Conservation (phyloP, 2,329 filamentous ascomycete genomes). For the Claviceps africana region DNA sequence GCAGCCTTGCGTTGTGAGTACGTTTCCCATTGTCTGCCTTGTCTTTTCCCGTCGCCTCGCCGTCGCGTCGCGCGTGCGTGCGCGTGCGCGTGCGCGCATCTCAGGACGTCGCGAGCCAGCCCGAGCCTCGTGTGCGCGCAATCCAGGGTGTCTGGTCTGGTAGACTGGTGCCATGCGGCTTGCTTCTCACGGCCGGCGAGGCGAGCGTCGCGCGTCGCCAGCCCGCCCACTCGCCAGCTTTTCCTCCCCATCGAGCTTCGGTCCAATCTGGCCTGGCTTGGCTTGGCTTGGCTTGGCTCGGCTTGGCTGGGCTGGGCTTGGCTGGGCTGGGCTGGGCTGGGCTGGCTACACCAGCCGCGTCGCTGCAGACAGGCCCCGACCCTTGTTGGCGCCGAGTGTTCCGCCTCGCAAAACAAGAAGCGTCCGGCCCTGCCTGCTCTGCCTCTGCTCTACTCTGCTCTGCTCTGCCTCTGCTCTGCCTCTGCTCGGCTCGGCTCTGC, state of each 20-base stretch:
- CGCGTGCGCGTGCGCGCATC: too few relatives aligned
- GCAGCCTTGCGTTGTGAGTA: conserved; percentile 23
- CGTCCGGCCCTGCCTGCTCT: neutral
- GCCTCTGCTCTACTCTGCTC: neutral
- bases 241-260: too few relatives aligned
- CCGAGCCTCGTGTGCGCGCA: too few relatives aligned
- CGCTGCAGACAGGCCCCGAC: conserved; percentile 9
- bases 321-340: conserved; percentile 2
- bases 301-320: conserved; percentile 1
- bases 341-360: conserved; percentile 11
- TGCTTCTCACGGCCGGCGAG: conserved; percentile 6
- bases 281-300: conserved; percentile 5
- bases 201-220: conserved; percentile 8
- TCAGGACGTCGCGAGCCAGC: too few relatives aligned
- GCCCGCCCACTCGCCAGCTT: neutral
- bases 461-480: neutral
- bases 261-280: neutral
- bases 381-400: conserved; percentile 8
- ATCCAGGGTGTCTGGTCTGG: too few relatives aligned
- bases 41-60: conserved; percentile 8
- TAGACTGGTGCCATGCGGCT: conserved; percentile 3
- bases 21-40: conserved; percentile 11
- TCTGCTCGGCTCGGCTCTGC: neutral
- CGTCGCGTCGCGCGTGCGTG: neutral
- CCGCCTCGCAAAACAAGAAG: conserved; percentile 6